A percentile compares a stretch with the other conserved stretches of the same genome.
These are phyloP conservation scores for Russula vinacea DNA, from an alignment of 768 basidiomycete genomes.

Conservation along the genomic window DNA sequence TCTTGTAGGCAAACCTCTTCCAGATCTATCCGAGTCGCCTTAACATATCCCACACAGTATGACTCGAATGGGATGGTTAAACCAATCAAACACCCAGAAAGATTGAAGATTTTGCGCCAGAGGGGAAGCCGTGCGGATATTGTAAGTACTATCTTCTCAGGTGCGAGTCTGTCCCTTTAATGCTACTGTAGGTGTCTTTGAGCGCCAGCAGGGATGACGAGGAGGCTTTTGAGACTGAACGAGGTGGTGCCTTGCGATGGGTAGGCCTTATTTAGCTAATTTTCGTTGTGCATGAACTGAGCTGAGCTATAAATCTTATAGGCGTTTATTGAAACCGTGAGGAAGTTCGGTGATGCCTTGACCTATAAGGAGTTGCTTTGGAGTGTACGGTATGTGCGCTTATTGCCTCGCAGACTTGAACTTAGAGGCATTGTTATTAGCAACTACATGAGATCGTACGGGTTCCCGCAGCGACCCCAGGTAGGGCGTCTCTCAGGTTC, in stretches of 20 bases:
- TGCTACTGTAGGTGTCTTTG: slow-evolving; percentile 1
- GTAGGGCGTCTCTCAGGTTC: neutral
- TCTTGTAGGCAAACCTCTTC: neutral
- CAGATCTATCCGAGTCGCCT: neutral
- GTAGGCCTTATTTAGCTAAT: neutral
- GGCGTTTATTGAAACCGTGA: slow-evolving; percentile 13
- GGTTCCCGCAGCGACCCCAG: neutral
- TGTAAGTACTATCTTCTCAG: neutral
- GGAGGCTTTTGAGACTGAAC: neutral
- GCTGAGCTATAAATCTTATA: neutral
- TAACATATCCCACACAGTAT: slow-evolving; percentile 1
- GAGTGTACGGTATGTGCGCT: neutral
- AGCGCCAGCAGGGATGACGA: neutral
- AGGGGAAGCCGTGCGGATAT: neutral
- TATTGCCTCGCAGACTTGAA: too few relatives aligned
- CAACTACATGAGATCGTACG: neutral
- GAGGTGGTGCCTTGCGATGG: neutral
- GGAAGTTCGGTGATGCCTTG: accelerated
- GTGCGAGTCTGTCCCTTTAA: neutral
- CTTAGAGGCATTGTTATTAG: neutral
- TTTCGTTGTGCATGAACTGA: neutral
- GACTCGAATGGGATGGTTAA: neutral
- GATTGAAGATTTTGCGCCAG: neutral
- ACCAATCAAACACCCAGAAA: neutral
- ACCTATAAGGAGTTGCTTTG: neutral